phyloP scores from a whole-genome alignment of 441 rosid species.

The Omphalea diandra region DNA sequence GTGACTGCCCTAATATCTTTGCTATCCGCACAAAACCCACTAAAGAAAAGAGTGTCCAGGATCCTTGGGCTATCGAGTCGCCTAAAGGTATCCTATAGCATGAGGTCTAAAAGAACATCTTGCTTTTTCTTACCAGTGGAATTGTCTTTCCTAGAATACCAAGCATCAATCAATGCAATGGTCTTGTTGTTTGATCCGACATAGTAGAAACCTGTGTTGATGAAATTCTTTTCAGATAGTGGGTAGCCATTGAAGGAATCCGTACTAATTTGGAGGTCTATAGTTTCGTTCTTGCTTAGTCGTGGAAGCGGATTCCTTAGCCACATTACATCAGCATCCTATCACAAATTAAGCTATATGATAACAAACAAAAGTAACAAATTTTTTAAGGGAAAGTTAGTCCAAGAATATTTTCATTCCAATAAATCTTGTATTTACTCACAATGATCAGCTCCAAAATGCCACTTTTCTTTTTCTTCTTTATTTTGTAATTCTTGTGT shows the following conservation, averaged over 20 bases:
- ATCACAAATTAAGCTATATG: too few relatives aligned
- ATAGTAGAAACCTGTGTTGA: constrained; percentile 77
- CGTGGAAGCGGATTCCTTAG: constrained; percentile 56
- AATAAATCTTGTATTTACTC: too few relatives aligned
- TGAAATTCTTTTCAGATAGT: constrained; percentile 30
- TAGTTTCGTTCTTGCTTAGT: constrained; percentile 39
- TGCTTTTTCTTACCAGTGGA: constrained; percentile 66
- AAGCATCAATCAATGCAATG: constrained; percentile 47
- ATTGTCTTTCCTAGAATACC: constrained; percentile 60
- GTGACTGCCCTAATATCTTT: constrained; percentile 40
- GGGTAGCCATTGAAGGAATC: constrained; percentile 41
- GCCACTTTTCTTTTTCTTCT: too few relatives aligned
- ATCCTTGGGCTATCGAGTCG: constrained; percentile 38
- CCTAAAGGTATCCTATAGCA: constrained; percentile 33
- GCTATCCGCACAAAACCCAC: constrained; percentile 73
- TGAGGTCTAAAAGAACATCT: constrained; percentile 52
- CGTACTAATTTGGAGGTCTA: constrained; percentile 71
- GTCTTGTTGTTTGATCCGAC: constrained; percentile 69
- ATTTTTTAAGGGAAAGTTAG: too few relatives aligned
- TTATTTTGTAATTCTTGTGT: too few relatives aligned
- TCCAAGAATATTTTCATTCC: too few relatives aligned
- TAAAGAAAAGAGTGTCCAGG: constrained; percentile 49
- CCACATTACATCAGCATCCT: constrained; percentile 91
- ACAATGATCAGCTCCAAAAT: too few relatives aligned
- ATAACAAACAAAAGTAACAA: too few relatives aligned